A percentile compares a stretch with the other conserved stretches of the same genome.
Evolutionary conservation across 2,329 filamentous ascomycete species (phyloP).

Genomic region (Pleomassaria siparia): DNA sequence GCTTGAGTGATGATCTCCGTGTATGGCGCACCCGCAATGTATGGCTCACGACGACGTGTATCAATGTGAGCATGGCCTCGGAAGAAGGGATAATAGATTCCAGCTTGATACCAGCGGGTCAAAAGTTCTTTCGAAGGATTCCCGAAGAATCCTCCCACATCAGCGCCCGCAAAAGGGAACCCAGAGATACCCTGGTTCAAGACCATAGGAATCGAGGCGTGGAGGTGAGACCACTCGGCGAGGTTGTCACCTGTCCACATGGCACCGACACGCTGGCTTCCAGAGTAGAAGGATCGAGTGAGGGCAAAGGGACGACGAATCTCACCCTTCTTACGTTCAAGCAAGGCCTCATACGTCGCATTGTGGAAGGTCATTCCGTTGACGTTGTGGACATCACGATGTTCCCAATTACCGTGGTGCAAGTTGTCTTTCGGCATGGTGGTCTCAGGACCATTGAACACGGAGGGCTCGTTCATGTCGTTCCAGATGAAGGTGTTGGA

Average conservation of each 20-base stretch:
- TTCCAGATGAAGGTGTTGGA: conserved; percentile 96
- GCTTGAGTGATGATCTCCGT: conserved; percentile 84
- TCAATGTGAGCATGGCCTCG: conserved; percentile 96
- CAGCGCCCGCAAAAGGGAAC: conserved; percentile 90
- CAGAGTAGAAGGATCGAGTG: conserved; percentile 89
- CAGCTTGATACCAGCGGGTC: conserved; percentile 93
- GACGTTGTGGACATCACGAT: conserved; percentile 93
- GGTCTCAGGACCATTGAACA: conserved; percentile 97
- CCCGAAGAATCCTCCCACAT: conserved; percentile 97
- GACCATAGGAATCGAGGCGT: conserved; percentile 89
- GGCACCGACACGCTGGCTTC: conserved; percentile 84
- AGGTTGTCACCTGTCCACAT: conserved; percentile 99
- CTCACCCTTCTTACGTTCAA: conserved; percentile 84
- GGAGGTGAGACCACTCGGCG: conserved; percentile 87
- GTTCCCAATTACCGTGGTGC: conserved; percentile 89
- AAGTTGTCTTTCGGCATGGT: conserved; percentile 99
- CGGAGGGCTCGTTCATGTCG: conserved; percentile 99
- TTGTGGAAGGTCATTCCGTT: conserved; percentile 96
- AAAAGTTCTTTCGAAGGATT: conserved; percentile 92
- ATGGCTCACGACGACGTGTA: conserved; percentile 89
- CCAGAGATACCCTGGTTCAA: conserved; percentile 90
- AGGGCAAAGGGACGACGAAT: conserved; percentile 85
- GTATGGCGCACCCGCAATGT: conserved; percentile 82
- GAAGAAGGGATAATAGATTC: conserved; percentile 98
- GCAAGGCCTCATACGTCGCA: conserved; percentile 82